Conservation (phyloP, 345 rosid species). For the Euphorbia tirucalli region DNA sequence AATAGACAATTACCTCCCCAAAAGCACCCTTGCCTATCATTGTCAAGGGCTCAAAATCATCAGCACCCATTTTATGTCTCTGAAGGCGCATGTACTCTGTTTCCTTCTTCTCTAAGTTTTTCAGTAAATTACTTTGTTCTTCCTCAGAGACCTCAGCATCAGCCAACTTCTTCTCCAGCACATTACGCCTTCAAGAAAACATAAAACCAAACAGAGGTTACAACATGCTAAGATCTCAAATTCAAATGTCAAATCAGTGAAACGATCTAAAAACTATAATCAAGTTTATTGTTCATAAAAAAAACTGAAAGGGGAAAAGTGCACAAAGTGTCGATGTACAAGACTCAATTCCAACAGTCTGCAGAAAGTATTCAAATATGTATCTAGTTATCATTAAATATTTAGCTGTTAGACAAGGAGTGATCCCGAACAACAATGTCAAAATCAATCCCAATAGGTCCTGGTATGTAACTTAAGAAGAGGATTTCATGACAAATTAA, state of each 20-base stretch:
- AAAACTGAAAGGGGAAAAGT: not conserved
- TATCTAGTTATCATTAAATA: not conserved
- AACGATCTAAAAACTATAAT: not conserved
- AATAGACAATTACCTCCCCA: constrained; percentile 68
- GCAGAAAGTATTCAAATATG: not conserved
- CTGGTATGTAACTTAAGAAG: not conserved
- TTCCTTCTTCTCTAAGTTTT: constrained; percentile 91
- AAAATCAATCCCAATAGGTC: not conserved
- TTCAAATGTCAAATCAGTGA: constrained; percentile 4
- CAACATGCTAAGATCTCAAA: not conserved
- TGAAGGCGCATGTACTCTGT: constrained; percentile 96
- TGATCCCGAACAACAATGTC: not conserved
- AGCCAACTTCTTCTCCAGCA: constrained; percentile 93
- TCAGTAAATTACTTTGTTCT: constrained; percentile 82
- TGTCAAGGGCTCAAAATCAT: constrained; percentile 96
- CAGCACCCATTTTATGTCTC: constrained; percentile 98
- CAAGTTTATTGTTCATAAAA: not conserved
- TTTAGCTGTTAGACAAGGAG: not conserved
- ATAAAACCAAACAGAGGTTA: not conserved
- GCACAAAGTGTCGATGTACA: not conserved
- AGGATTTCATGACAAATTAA: not conserved
- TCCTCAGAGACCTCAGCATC: constrained; percentile 96
- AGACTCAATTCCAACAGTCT: not conserved
- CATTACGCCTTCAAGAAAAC: constrained; percentile 61
- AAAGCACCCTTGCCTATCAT: constrained; percentile 99